Evolutionary conservation across 2,329 filamentous ascomycete genomes (phyloP), one percentile per base, ranked within the genome.

Genomic region (Epichloe bromicola): DNA sequence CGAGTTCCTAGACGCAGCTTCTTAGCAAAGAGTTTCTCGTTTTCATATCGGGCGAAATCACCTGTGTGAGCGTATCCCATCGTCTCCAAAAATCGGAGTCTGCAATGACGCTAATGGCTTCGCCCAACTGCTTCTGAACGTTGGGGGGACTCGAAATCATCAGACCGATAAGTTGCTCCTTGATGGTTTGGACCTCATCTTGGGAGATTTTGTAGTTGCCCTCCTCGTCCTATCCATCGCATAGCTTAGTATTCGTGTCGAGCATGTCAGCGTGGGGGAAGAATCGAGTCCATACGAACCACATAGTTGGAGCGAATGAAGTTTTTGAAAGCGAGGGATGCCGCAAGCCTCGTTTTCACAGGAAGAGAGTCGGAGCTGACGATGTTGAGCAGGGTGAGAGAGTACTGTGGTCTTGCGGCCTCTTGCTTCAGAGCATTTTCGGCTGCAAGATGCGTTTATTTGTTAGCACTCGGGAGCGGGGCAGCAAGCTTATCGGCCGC

Each of bases 311-410:
- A 82, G 68, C 86, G 86, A 63, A 98, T 89, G 68, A 95, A 95
- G 74, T 98, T 98, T 72, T 98, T 98, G 79, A 98, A 98, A 73
- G 87, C 93, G 54, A 98, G 77, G 30, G 93, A 88, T 61, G 86
- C 88, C 6, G 91, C 82, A 41, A 98, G 82, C 55, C 93, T 83
- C 54, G 87, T 93, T 61, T 87, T 91, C 57, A 76, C 70, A 40
- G 88, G 83, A 56, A 85, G 79, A 41, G 78, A 73, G 52, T 83
- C 79, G 58, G 85, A 82, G 56, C 86, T 88, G 61, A 95, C 88
- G 63, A 97, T 94, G 61, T 91, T 89, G 49, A 98, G 85, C 50
- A 98, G 82, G 51, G 78, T 76, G 48, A 97, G 76, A 15, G 91
- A 94, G 73, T 95, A 98, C 62, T 86, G 85, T 8, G 88, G 85